Evolutionary conservation across 1,284 basidiomycete species (phyloP), one percentile per base, ranked within the genome.

Genomic region (Cutaneotrichosporon sp.): DNA sequence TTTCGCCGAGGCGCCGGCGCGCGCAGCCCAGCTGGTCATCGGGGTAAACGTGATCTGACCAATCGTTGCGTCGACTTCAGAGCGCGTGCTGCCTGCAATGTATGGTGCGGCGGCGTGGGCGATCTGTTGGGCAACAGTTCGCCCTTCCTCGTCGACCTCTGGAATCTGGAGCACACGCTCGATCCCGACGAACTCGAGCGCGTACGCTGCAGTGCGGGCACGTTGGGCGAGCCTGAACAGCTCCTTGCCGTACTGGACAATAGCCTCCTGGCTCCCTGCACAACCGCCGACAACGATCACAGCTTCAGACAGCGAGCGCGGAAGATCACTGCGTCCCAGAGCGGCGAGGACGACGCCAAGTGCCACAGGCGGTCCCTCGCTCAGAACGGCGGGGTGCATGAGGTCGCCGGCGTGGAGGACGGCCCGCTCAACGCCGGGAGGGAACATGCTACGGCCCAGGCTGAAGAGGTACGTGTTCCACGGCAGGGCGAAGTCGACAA

Each of bases 381-480:
- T 29, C 7, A 24, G 14, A 8, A 16, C 38, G 38, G 9, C 38
- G 22, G 38, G 38, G 38, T 25, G 22, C 38, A 26, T 41, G 9
- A 22, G 29, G 5, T 26, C 42, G 17, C 29, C 42, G 2, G 42
- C 42, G 19, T 44, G 42, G 10, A 44, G 42, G 29, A 44, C 42
- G 4, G 29, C 19, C 11, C 42, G 42, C 42, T 44, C 27, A 5
- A 29, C 27, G 10, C 20, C 12, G 17, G 42, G 29, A 9, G 42
- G 42, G 29, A 44, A 44, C 42, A 44, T 31, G 29, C 16, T 19
- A 2, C 11, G 27, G 3, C 42, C 42, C 16, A 44, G 42, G 27
- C 42, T 17, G 29, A 44, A 44, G 19, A 44, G 42, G 27, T 44
- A 44, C 12, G 42, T 44, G 17, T 32, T 44, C 42, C 42, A 44